Evolutionary conservation across 2,329 filamentous ascomycete genomes (phyloP).

Genomic region (Diaporthe aspalathi): DNA sequence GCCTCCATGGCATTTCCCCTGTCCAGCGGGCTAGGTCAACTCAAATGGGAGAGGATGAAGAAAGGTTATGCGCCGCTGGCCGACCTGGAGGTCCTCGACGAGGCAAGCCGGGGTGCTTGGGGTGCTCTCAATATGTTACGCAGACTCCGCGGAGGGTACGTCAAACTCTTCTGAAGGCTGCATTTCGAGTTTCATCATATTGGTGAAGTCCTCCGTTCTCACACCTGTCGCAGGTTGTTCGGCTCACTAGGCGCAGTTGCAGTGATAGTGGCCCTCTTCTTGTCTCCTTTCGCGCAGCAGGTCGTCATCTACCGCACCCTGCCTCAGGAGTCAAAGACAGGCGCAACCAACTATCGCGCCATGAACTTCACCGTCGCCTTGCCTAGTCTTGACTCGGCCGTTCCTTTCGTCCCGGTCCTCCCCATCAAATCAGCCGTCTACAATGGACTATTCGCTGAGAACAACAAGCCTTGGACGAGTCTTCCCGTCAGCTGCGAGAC

Average conservation of each 20-base stretch:
- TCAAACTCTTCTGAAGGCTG: background rate
- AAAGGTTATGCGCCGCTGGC: slow-evolving; percentile 45
- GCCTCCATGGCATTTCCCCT: slow-evolving; percentile 47
- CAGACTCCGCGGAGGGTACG: slow-evolving; percentile 46
- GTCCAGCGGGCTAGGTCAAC: slow-evolving; percentile 47
- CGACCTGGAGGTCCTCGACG: slow-evolving; percentile 50
- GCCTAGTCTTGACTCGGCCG: slow-evolving; percentile 41
- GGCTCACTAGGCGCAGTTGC: slow-evolving; percentile 47
- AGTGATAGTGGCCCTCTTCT: slow-evolving; percentile 45
- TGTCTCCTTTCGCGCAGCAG: slow-evolving; percentile 49
- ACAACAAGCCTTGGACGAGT: slow-evolving; percentile 44
- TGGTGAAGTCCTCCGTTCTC: background rate
- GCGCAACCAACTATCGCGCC: slow-evolving; percentile 46
- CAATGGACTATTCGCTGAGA: slow-evolving; percentile 50
- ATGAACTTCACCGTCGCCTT: slow-evolving; percentile 46
- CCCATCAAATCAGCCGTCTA: slow-evolving; percentile 50
- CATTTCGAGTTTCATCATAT: too few species aligned
- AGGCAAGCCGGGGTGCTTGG: slow-evolving; percentile 48
- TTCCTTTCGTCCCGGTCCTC: slow-evolving; percentile 48
- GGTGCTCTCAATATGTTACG: slow-evolving; percentile 47
- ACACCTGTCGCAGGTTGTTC: slow-evolving; percentile 39
- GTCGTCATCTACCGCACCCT: slow-evolving; percentile 46
- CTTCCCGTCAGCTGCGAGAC: slow-evolving; percentile 46
- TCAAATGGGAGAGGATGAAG: slow-evolving; percentile 50
- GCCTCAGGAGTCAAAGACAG: slow-evolving; percentile 36